Percentiles rank a stretch among this genome's conserved stretches.
phyloP scores from a whole-genome alignment of 2,329 filamentous ascomycete species.

The Colletotrichum horii region DNA sequence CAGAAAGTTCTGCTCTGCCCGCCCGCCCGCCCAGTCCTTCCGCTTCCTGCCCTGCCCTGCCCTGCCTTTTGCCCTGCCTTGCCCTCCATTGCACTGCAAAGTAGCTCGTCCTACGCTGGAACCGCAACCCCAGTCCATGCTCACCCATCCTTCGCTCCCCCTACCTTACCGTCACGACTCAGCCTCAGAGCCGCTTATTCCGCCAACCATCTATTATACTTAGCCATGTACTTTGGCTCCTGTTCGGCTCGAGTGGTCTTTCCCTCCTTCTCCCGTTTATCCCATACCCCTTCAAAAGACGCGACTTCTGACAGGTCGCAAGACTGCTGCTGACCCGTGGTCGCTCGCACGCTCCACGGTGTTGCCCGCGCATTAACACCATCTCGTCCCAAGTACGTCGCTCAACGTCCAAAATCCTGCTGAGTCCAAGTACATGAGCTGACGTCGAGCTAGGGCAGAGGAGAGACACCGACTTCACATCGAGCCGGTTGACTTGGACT shows the following conservation, averaged over 20 bases:
- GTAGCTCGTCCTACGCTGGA: background rate
- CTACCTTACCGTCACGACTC: slow-evolving; percentile 18
- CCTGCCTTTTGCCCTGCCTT: too few relatives aligned
- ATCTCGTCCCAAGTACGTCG: background rate
- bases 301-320: background rate
- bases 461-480: background rate
- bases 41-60: background rate
- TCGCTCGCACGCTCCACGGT: background rate
- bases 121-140: background rate
- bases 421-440: background rate
- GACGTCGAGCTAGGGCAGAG: background rate
- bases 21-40: too few relatives aligned
- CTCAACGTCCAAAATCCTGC: background rate
- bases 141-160: background rate
- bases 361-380: background rate
- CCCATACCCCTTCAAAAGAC: background rate
- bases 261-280: background rate
- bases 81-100: background rate
- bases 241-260: background rate
- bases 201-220: slow-evolving; percentile 15
- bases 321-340: background rate
- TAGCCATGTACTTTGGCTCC: background rate
- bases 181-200: slow-evolving; percentile 28
- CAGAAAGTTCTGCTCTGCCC: background rate
- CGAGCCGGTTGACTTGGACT: background rate